These are phyloP conservation scores for Botrytis byssoidea DNA, from an alignment of 2,329 filamentous ascomycete genomes.

Conservation along the genomic window DNA sequence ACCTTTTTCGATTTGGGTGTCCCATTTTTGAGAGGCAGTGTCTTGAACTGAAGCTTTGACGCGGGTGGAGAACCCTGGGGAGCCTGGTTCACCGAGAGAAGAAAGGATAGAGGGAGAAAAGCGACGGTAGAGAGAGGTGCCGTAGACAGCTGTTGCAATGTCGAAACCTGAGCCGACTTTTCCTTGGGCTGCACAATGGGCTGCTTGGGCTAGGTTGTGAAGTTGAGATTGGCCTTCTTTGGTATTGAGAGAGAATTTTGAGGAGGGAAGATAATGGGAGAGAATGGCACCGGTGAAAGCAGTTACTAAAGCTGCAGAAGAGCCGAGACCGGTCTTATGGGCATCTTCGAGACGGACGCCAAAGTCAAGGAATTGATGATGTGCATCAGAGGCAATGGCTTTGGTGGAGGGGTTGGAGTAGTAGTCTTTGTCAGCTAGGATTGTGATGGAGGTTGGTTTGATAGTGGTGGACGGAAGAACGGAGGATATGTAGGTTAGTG, in stretches of 20 bases:
- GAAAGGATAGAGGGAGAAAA: conserved; percentile 79
- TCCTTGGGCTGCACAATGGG: conserved; percentile 93
- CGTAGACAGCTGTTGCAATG: conserved; percentile 88
- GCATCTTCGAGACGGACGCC: conserved; percentile 71
- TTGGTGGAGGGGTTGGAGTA: conserved; percentile 68
- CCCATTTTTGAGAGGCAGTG: conserved; percentile 60
- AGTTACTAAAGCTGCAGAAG: conserved; percentile 90
- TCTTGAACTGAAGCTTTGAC: conserved; percentile 68
- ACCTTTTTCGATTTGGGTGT: conserved; percentile 71
- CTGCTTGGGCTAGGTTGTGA: conserved; percentile 91
- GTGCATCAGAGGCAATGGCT: conserved; percentile 38
- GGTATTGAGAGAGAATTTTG: conserved; percentile 56
- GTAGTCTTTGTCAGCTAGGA: conserved; percentile 94
- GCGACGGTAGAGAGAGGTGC: conserved; percentile 85
- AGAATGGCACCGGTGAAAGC: conserved; percentile 76
- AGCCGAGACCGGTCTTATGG: conserved; percentile 94
- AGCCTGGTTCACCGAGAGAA: conserved; percentile 63
- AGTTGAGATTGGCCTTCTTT: conserved; percentile 58
- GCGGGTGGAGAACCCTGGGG: conserved; percentile 62
- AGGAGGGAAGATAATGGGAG: conserved; percentile 65
- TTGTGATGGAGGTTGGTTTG: conserved; percentile 71
- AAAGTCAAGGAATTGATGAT: conserved; percentile 70
- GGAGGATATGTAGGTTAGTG: conserved; percentile 71
- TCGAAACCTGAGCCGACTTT: conserved; percentile 97
- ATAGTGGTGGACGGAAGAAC: conserved; percentile 49